Evolutionary conservation across 495 filamentous ascomycete species (phyloP).

Genomic region (Tuber calosporum): DNA sequence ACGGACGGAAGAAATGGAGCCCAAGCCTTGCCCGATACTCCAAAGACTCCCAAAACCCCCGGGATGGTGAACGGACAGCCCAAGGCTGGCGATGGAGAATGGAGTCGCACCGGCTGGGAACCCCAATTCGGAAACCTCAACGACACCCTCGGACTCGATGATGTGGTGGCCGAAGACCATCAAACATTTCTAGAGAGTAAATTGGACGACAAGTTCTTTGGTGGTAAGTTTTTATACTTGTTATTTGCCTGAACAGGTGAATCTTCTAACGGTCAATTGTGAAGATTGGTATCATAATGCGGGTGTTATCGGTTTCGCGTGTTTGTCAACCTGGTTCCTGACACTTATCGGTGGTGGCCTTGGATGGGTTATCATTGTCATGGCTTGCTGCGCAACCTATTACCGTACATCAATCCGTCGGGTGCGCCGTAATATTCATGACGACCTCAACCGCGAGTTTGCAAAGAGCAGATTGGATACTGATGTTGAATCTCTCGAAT

Average conservation of each 20-base stretch:
- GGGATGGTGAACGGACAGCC: conserved; percentile 47
- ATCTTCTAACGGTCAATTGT: conserved; percentile 24
- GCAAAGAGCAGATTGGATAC: conserved; percentile 81
- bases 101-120: conserved; percentile 74
- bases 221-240: conserved; percentile 52
- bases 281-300: conserved; percentile 97
- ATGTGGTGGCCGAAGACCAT: conserved; percentile 57
- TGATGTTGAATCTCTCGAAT: conserved; percentile 88
- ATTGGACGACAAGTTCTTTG: conserved; percentile 84
- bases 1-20: conserved; percentile 26
- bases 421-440: conserved; percentile 89
- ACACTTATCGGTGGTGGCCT: conserved; percentile 84
- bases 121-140: conserved; percentile 71
- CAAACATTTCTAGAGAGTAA: conserved; percentile 77
- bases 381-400: conserved; percentile 87
- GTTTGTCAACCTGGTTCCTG: conserved; percentile 80
- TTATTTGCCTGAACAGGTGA: background rate
- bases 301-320: conserved; percentile 84
- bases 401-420: conserved; percentile 92
- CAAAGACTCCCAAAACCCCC: conserved; percentile 19
- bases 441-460: conserved; percentile 91
- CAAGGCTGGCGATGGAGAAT: conserved; percentile 61
- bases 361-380: conserved; percentile 84
- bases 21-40: conserved; percentile 7
- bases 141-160: conserved; percentile 33